Percentiles rank a stretch among this genome's conserved stretches.
Conservation (phyloP, 148 eudicot species). For the Arctostaphylos glauca region DNA sequence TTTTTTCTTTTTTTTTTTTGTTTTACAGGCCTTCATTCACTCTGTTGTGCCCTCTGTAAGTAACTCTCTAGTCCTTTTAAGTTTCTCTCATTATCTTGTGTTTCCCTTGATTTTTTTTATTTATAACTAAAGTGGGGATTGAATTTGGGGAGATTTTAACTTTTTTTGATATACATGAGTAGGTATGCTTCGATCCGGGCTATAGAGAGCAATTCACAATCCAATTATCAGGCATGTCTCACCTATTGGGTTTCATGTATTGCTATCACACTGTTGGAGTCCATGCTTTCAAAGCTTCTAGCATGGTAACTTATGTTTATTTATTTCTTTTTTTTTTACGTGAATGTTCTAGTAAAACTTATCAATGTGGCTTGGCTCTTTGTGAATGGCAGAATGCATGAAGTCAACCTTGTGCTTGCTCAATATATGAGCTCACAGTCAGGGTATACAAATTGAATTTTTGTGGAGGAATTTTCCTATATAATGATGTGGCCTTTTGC, state of each 20-base stretch:
- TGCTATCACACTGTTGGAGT: constrained; percentile 20
- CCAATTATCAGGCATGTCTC: constrained; percentile 19
- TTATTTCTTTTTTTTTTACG: neutral
- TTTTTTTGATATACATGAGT: neutral
- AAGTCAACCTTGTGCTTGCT: neutral
- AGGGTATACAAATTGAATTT: no score
- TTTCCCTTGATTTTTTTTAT: neutral
- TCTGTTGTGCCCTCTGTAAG: constrained; percentile 19
- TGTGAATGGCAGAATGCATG: constrained; percentile 4
- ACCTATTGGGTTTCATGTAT: constrained; percentile 22
- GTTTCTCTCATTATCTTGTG: neutral
- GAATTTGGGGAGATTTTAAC: neutral
- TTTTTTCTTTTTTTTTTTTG: no score
- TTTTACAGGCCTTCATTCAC: constrained; percentile 17
- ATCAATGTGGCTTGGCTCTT: neutral
- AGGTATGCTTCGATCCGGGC: constrained; percentile 30
- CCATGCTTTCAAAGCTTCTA: constrained; percentile 17
- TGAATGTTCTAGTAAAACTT: neutral
- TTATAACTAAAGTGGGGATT: neutral
- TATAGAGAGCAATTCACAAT: constrained; percentile 14
- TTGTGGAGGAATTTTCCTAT: no score
- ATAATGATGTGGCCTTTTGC: no score
- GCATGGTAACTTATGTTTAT: constrained; percentile 14
- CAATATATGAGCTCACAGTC: neutral
- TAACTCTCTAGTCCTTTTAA: neutral